These are phyloP conservation scores for Gnomoniopsis sp. DNA, from an alignment of 2,329 filamentous ascomycete genomes.

Conservation along the genomic window DNA sequence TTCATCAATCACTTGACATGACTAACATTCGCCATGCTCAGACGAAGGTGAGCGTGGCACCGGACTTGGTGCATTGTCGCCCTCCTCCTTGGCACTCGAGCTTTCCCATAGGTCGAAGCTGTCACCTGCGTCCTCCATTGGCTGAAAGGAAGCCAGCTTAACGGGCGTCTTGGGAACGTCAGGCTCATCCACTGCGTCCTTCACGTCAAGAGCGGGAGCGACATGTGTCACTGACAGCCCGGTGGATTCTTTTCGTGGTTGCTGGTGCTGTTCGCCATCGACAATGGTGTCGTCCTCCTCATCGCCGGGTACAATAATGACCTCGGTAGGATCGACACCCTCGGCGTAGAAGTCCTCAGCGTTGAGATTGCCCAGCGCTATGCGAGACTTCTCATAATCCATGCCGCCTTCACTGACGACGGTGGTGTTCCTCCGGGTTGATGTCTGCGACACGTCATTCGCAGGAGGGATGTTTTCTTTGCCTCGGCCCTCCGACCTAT, in stretches of 20 bases:
- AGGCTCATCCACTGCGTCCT: constrained; percentile 15
- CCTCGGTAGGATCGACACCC: constrained; percentile 60
- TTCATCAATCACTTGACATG: not conserved
- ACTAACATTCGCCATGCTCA: constrained; percentile 2
- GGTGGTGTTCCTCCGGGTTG: constrained; percentile 29
- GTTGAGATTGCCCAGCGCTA: constrained; percentile 65
- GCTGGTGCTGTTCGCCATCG: constrained; percentile 7
- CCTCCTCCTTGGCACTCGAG: constrained; percentile 59
- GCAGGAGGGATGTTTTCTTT: constrained; percentile 92
- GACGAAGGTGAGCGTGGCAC: constrained; percentile 13
- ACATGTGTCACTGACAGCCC: constrained; percentile 10
- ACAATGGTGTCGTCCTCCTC: constrained; percentile 41
- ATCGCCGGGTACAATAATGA: constrained; percentile 61
- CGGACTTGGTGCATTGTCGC: constrained; percentile 26
- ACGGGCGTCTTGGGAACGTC: constrained; percentile 22
- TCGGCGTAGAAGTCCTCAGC: constrained; percentile 65
- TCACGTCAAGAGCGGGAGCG: constrained; percentile 22
- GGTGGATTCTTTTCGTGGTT: not conserved
- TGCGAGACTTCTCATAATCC: constrained; percentile 61
- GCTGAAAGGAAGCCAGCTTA: constrained; percentile 46
- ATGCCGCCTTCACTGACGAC: constrained; percentile 37
- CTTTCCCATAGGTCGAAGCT: constrained; percentile 71
- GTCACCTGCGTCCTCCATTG: constrained; percentile 57
- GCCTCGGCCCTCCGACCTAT: constrained; percentile 60
- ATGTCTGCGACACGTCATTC: constrained; percentile 60